These are phyloP conservation scores for Aspergillus novoparasiticus DNA, from an alignment of 2,329 filamentous ascomycete genomes.

Conservation along the genomic window DNA sequence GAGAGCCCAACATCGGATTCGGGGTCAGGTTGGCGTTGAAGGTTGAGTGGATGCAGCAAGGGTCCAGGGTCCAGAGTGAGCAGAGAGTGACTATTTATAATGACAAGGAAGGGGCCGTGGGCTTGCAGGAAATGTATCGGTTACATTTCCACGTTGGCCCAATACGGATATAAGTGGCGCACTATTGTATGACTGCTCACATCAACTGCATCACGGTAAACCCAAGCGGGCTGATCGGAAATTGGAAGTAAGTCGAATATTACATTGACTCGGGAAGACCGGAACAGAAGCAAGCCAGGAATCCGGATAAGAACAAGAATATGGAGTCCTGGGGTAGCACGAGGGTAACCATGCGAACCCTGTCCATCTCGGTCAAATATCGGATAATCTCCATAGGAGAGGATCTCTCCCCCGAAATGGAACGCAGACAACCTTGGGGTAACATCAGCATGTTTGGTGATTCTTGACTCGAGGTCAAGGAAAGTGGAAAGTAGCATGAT, in stretches of 20 bases:
- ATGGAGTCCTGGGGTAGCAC: background rate
- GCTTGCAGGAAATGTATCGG: background rate
- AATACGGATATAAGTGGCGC: conserved; percentile 5
- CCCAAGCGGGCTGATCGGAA: conserved; percentile 7
- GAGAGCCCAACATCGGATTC: conserved; percentile 26
- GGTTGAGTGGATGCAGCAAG: background rate
- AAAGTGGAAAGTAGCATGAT: too few species aligned
- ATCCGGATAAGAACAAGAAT: background rate
- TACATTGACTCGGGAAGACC: conserved; percentile 12
- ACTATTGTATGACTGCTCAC: conserved; percentile 9
- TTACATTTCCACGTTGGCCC: background rate
- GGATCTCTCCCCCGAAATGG: background rate
- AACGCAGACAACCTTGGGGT: background rate
- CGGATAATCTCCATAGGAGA: conserved; percentile 15
- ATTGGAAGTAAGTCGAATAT: conserved; percentile 3
- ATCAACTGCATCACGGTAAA: conserved; percentile 5
- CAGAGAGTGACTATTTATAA: conserved; percentile 7
- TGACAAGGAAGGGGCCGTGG: background rate
- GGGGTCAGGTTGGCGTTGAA: background rate
- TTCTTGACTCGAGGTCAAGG: background rate
- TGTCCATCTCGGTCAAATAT: conserved; percentile 22
- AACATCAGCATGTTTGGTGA: background rate
- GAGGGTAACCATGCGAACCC: background rate
- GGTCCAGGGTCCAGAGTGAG: background rate
- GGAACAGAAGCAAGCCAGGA: conserved; percentile 9